Percentiles rank a stretch among this genome's conserved stretches.
Conservation (phyloP, 2,329 filamentous ascomycete species). For the Pezicula neosporulosa region DNA sequence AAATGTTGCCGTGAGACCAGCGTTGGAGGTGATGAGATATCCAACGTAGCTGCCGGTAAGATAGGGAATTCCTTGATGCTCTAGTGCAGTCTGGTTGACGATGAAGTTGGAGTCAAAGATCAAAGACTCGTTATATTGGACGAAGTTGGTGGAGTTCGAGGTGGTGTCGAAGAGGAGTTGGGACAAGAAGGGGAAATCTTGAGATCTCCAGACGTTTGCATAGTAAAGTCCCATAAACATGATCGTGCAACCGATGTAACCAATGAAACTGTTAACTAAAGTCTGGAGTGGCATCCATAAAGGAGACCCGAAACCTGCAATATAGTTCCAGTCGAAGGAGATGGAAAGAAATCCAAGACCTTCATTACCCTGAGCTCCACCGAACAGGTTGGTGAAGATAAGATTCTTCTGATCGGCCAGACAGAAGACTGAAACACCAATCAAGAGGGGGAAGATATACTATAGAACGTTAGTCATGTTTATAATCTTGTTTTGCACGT, state of each 20-base stretch:
- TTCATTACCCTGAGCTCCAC: constrained; percentile 39
- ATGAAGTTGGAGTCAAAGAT: constrained; percentile 35
- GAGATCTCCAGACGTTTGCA: constrained; percentile 34
- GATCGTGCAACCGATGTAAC: constrained; percentile 19
- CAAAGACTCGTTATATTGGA: constrained; percentile 37
- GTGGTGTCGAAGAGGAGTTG: constrained; percentile 34
- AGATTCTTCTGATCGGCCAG: constrained; percentile 36
- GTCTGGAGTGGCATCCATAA: constrained; percentile 30
- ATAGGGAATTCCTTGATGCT: constrained; percentile 34
- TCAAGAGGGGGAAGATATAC: constrained; percentile 37
- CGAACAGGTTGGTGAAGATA: constrained; percentile 43
- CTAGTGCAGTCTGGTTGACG: constrained; percentile 33
- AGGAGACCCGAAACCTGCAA: constrained; percentile 27
- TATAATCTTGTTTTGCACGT: background rate
- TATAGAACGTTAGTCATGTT: background rate
- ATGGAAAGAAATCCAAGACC: constrained; percentile 35
- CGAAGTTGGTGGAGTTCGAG: constrained; percentile 30
- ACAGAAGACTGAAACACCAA: constrained; percentile 37
- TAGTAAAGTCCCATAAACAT: constrained; percentile 36
- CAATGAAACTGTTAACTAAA: constrained; percentile 19
- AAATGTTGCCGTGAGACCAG: constrained; percentile 40
- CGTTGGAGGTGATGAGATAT: constrained; percentile 37
- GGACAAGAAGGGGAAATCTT: constrained; percentile 37
- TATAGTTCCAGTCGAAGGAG: constrained; percentile 39
- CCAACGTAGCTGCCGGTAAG: constrained; percentile 32